Percentiles rank a stretch among this genome's conserved stretches.
phyloP scores from a whole-genome alignment of 257 asterid genomes.

The Sherardia arvensis region DNA sequence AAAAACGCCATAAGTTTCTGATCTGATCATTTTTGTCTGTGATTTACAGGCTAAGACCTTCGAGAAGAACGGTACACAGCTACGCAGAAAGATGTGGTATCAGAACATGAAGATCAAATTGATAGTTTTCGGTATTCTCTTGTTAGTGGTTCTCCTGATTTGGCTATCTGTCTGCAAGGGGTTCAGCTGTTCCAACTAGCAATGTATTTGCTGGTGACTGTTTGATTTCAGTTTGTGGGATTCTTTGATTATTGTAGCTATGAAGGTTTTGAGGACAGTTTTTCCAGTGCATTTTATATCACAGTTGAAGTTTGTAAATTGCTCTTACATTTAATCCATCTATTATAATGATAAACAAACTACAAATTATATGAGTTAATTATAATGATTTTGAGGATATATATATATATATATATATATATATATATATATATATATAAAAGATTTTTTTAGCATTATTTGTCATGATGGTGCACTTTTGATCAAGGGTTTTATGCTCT shows the following conservation, averaged over 20 bases:
- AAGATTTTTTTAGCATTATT: no score
- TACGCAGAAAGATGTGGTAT: conserved; percentile 81
- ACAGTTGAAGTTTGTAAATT: conserved; percentile 4
- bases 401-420: no score
- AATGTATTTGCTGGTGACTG: neutral
- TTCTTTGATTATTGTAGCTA: conserved; percentile 7
- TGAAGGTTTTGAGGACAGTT: conserved; percentile 10
- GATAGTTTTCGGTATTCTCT: conserved; percentile 58
- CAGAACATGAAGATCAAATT: conserved; percentile 84
- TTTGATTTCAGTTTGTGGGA: conserved; percentile 6
- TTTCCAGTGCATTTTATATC: neutral
- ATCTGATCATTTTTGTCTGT: neutral
- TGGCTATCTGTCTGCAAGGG: conserved; percentile 77
- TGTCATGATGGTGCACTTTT: no score
- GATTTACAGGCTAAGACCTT: conserved; percentile 52
- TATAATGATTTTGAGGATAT: no score
- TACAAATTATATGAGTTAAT: no score
- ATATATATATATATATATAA: no score
- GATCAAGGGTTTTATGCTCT: no score
- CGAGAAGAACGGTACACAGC: conserved; percentile 45
- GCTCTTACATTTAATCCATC: no score
- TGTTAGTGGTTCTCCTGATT: conserved; percentile 51
- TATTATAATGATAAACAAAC: no score
- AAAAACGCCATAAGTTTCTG: neutral
- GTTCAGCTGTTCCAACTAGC: conserved; percentile 57